These are phyloP conservation scores for Simplicillium sp. DNA, from an alignment of 2,329 filamentous ascomycete genomes.

Conservation along the genomic window DNA sequence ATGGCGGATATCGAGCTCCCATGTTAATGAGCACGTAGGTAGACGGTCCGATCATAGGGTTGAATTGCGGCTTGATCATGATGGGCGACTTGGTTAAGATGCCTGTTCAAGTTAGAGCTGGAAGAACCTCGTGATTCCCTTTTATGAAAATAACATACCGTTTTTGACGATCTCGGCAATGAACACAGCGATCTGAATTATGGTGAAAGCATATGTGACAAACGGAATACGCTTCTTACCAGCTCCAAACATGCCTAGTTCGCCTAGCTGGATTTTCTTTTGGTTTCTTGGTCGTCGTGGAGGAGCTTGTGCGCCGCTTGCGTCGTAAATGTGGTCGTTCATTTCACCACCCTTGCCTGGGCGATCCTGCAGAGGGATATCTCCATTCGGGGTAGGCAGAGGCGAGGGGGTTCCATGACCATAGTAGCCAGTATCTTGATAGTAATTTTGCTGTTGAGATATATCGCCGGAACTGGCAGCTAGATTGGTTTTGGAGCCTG, in stretches of 20 bases:
- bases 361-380: constrained; percentile 48
- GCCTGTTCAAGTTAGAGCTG: constrained; percentile 31
- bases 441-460: constrained; percentile 23
- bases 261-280: constrained; percentile 43
- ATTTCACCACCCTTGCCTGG: constrained; percentile 29
- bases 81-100: constrained; percentile 71
- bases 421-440: constrained; percentile 51
- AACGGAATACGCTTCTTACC: constrained; percentile 57
- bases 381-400: constrained; percentile 30
- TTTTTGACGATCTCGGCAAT: constrained; percentile 81
- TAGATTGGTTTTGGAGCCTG: constrained; percentile 28
- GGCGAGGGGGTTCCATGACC: constrained; percentile 29
- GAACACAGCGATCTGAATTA: constrained; percentile 75
- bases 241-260: constrained; percentile 50
- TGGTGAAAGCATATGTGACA: constrained; percentile 72
- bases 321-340: constrained; percentile 55
- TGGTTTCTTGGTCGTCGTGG: constrained; percentile 23
- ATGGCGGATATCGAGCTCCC: constrained; percentile 85
- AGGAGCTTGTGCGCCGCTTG: constrained; percentile 15
- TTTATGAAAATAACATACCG: constrained; percentile 39
- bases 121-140: neutral
- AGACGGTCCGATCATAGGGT: constrained; percentile 95
- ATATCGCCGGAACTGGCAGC: constrained; percentile 28
- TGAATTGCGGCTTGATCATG: constrained; percentile 76
- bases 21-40: constrained; percentile 89